A percentile compares a stretch with the other conserved stretches of the same genome.
Conservation (phyloP, 768 basidiomycete genomes). For the Trametes maxima region DNA sequence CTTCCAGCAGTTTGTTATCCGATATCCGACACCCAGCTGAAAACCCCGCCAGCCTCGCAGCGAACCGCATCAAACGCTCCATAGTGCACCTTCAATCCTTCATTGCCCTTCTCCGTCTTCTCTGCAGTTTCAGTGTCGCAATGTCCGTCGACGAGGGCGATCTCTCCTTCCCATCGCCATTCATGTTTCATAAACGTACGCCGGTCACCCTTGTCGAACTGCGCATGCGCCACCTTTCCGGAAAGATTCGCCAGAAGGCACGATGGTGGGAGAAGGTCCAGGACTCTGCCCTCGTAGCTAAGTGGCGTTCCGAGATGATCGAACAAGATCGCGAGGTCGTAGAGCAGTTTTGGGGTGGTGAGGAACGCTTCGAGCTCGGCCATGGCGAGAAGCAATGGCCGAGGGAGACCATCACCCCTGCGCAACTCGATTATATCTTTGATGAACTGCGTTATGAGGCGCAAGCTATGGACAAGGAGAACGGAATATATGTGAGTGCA, state of each 20-base stretch:
- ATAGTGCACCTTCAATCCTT: no score
- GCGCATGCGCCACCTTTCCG: slow-evolving; percentile 5
- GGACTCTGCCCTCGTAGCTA: neutral
- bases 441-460: slow-evolving; percentile 1
- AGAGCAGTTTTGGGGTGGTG: neutral
- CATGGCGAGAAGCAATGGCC: slow-evolving; percentile 2
- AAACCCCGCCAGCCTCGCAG: no score
- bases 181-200: no score
- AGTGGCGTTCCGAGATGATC: slow-evolving; percentile 8
- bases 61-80: no score
- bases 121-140: no score
- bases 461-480: neutral
- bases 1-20: no score
- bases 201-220: slow-evolving; percentile 6
- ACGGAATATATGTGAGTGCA: neutral
- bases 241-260: neutral
- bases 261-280: slow-evolving; percentile 4
- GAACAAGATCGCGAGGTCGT: slow-evolving; percentile 2
- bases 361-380: neutral
- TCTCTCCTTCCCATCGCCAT: no score
- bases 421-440: slow-evolving; percentile 5
- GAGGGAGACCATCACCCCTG: neutral
- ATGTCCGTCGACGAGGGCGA: no score
- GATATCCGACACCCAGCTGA: no score
- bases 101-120: no score